Evolutionary conservation across 768 basidiomycete genomes (phyloP).

Genomic region (Lactifluus pinguis): DNA sequence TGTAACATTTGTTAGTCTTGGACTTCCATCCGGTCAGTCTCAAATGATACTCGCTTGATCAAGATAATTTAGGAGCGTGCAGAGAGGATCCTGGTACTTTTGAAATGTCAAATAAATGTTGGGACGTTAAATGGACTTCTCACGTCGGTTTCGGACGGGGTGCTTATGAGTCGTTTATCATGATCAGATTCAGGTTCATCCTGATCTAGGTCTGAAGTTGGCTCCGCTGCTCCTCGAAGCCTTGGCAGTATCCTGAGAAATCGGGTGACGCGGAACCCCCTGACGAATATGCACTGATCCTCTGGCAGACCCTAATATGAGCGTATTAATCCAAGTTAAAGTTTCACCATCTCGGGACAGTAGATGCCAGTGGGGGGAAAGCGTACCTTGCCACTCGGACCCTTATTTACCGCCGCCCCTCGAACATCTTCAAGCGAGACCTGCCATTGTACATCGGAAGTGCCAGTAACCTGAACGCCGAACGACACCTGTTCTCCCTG

Average conservation of each 20-base stretch:
- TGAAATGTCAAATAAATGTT: neutral
- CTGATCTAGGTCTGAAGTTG: neutral
- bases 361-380: neutral
- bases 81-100: neutral
- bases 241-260: neutral
- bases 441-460: neutral
- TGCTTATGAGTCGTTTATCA: neutral
- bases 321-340: neutral
- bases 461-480: neutral
- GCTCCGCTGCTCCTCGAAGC: neutral
- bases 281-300: neutral
- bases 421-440: neutral
- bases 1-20: neutral
- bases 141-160: neutral
- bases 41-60: neutral
- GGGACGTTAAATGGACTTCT: neutral
- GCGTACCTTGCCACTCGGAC: neutral
- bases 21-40: neutral
- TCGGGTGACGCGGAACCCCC: neutral
- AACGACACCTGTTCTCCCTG: neutral
- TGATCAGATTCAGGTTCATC: neutral
- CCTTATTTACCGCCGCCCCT: neutral
- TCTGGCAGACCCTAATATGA: neutral
- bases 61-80: neutral
- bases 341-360: neutral